Evolutionary conservation across 2,329 filamentous ascomycete genomes (phyloP), one percentile per base, ranked within the genome.

Genomic region (Colletotrichum ledebouriae): DNA sequence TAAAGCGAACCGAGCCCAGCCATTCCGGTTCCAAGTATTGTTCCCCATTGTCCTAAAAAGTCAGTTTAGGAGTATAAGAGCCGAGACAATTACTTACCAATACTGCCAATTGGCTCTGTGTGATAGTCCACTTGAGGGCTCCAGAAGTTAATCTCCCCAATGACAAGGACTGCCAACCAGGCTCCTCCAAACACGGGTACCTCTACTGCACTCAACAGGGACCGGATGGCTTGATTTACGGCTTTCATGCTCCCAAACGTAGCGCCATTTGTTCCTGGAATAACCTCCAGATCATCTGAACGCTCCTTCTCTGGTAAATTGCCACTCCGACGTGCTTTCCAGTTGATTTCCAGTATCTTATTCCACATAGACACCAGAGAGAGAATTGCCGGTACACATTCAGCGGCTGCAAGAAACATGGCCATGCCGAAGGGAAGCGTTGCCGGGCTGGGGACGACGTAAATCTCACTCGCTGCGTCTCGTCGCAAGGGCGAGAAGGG

Each of bases 141-240:
- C 71, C 83, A 91, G 71, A 92, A 88, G 71, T 92, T 92, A 37
- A 81, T 80, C 76, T 92, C 90, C 0, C 90, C 90, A 0, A 89
- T 76, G 4, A 89, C 79, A 3, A 92, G 78, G 5, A 91, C 86
- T 1, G 86, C 84, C 1, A 90, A 65, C 0, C 90, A 85, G 1
- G 86, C 87, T 6, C 82, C 86, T 1, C 82, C 84, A 63, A 91
- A 90, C 0, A 92, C 72, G 0, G 87, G 87, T 3, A 89, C 80
- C 63, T 89, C 87, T 1, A 89, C 81, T 39, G 84, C 86, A 13
- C 79, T 83, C 12, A 89, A 78, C 33, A 88, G 86, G 10, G 79
- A 79, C 1, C 82, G 80, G 59, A 90, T 84, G 68, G 83, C 82
- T 6, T 82, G 80, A 52, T 90, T 90, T 42, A 90, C 76, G 3